phyloP scores from a whole-genome alignment of 169 alveolate genomes.

The Plasmodium knowlesi region DNA sequence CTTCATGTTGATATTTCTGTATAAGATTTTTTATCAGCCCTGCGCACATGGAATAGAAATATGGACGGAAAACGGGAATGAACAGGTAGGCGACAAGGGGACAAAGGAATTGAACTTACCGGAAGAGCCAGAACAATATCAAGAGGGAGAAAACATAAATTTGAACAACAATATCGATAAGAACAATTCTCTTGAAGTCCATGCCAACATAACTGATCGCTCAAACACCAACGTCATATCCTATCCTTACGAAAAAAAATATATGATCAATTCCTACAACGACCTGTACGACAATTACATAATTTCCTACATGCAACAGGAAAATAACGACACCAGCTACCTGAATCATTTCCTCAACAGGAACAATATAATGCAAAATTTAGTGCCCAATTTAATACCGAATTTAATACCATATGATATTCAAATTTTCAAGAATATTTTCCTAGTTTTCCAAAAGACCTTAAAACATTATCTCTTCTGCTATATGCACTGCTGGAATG shows the following conservation, averaged over 20 bases:
- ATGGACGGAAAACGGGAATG: background rate
- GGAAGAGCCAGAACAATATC: background rate
- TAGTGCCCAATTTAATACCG: background rate
- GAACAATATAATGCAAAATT: background rate
- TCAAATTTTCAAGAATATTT: conserved; percentile 68
- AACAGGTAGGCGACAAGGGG: background rate
- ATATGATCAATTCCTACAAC: background rate
- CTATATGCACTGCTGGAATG: conserved; percentile 75
- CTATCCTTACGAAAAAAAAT: background rate
- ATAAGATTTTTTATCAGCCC: conserved; percentile 64
- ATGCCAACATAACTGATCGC: background rate
- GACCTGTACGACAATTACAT: conserved; percentile 30
- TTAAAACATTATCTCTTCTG: conserved; percentile 63
- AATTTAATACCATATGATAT: conserved; percentile 43
- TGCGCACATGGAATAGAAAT: background rate
- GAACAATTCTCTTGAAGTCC: background rate
- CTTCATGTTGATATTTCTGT: conserved; percentile 62
- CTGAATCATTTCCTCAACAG: background rate
- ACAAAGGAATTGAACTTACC: background rate
- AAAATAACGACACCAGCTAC: background rate
- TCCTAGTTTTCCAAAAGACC: conserved; percentile 61
- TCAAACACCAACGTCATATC: background rate
- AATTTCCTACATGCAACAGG: conserved; percentile 29
- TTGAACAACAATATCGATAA: background rate
- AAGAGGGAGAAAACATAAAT: background rate